phyloP scores from a whole-genome alignment of 805 yeast species.

The Yarrowia keelungensis region DNA sequence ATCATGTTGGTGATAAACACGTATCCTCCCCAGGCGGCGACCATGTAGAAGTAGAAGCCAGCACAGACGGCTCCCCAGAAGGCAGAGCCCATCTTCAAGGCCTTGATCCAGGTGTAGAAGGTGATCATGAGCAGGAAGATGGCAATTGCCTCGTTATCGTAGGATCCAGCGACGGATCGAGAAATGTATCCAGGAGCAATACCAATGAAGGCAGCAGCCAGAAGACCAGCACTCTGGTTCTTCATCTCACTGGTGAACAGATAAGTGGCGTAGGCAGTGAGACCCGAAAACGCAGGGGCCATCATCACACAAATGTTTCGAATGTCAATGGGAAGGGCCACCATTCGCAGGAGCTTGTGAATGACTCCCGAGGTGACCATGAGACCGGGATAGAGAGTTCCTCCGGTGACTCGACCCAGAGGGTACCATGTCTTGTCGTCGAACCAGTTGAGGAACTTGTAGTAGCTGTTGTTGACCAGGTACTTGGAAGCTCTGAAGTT shows the following conservation, averaged over 20 bases:
- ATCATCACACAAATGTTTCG: conserved; percentile 94
- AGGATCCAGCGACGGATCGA: conserved; percentile 97
- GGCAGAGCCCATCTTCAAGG: conserved; percentile 88
- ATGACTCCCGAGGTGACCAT: conserved; percentile 97
- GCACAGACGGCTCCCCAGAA: conserved; percentile 86
- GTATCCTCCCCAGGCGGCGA: conserved; percentile 99
- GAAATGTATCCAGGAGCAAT: conserved; percentile 99
- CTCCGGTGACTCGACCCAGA: conserved; percentile 98
- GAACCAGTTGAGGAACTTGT: conserved; percentile 96
- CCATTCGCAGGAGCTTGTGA: conserved; percentile 70
- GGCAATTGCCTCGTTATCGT: conserved; percentile 98
- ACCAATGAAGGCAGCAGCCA: conserved; percentile 94
- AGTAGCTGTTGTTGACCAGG: conserved; percentile 79
- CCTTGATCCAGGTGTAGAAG: conserved; percentile 94
- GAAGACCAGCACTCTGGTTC: conserved; percentile 83
- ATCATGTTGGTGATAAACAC: conserved; percentile 97
- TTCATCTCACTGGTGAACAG: conserved; percentile 89
- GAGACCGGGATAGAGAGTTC: conserved; percentile 95
- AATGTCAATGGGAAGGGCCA: conserved; percentile 87
- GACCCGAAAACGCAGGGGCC: conserved; percentile 95
- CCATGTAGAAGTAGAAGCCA: conserved; percentile 95
- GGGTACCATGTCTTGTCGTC: conserved; percentile 99
- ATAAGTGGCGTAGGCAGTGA: conserved; percentile 90
- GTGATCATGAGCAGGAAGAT: conserved; percentile 95
- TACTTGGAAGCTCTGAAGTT: conserved; percentile 96